Evolutionary conservation across 2,329 filamentous ascomycete genomes (phyloP).

Genomic region (Fusarium sp.): DNA sequence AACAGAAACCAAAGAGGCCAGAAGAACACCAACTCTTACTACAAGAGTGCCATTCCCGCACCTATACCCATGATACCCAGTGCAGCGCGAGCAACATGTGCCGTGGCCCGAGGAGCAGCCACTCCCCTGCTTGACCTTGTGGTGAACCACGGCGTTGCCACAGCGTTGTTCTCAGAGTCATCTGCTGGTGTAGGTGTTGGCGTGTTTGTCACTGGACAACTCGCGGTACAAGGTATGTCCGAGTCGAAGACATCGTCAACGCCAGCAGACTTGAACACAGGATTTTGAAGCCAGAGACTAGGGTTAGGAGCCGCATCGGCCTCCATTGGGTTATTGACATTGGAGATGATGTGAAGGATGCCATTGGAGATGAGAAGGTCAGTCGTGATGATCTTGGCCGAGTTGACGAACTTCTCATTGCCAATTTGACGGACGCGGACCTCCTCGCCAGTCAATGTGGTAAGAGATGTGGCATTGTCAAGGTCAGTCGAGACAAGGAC

Average conservation of each 20-base stretch:
- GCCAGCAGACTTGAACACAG: conserved; percentile 64
- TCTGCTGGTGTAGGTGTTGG: conserved; percentile 21
- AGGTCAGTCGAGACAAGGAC: conserved; percentile 61
- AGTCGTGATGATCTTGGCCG: conserved; percentile 61
- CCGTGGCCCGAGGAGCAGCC: conserved; percentile 40
- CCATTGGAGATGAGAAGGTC: conserved; percentile 67
- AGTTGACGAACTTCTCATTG: conserved; percentile 61
- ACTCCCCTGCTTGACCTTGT: conserved; percentile 39
- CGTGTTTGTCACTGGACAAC: conserved; percentile 43
- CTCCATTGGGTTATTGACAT: conserved; percentile 57
- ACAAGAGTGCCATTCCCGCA: conserved; percentile 43
- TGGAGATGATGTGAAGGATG: conserved; percentile 67
- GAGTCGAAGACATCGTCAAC: conserved; percentile 53
- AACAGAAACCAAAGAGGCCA: not conserved
- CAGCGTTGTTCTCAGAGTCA: conserved; percentile 25
- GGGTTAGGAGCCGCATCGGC: conserved; percentile 50
- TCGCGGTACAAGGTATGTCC: conserved; percentile 53
- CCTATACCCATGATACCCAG: conserved; percentile 46
- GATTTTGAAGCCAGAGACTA: conserved; percentile 52
- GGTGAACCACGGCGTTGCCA: conserved; percentile 31
- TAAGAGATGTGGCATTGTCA: conserved; percentile 43
- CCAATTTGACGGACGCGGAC: conserved; percentile 53
- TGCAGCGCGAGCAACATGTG: conserved; percentile 42
- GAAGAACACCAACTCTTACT: not conserved
- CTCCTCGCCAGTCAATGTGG: conserved; percentile 49